Conservation (phyloP, 1,139 yeast species). For the Scheffersomyces lignicola region DNA sequence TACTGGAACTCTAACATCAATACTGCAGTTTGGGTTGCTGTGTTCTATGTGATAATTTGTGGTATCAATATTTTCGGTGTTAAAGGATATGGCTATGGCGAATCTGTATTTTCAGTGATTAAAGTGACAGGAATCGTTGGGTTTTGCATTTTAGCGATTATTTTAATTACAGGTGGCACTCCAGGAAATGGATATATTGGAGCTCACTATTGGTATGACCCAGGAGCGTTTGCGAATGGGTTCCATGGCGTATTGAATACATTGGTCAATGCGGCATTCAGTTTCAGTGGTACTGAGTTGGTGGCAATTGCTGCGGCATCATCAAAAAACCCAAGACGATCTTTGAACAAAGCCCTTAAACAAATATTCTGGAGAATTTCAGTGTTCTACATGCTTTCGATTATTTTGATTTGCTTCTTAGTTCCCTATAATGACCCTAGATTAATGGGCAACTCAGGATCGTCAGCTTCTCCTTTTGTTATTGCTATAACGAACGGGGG, state of each 20-base stretch:
- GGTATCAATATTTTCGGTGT: slow-evolving; percentile 43
- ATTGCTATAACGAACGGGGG: slow-evolving; percentile 29
- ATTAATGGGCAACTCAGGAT: slow-evolving; percentile 31
- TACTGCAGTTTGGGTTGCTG: slow-evolving; percentile 40
- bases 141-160: slow-evolving; percentile 40
- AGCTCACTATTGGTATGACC: slow-evolving; percentile 39
- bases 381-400: slow-evolving; percentile 39
- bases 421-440: slow-evolving; percentile 34
- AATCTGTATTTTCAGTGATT: slow-evolving; percentile 36
- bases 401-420: slow-evolving; percentile 39
- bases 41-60: slow-evolving; percentile 36
- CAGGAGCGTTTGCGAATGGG: slow-evolving; percentile 45
- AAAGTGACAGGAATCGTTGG: slow-evolving; percentile 43
- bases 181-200: slow-evolving; percentile 40
- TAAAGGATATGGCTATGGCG: slow-evolving; percentile 47
- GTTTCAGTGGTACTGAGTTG: slow-evolving; percentile 45
- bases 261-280: slow-evolving; percentile 44
- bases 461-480: slow-evolving; percentile 26
- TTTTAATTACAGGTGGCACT: slow-evolving; percentile 42
- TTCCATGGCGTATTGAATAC: slow-evolving; percentile 44
- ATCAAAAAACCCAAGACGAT: slow-evolving; percentile 37
- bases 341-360: slow-evolving; percentile 42
- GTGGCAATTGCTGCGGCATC: slow-evolving; percentile 45
- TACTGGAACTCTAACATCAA: slow-evolving; percentile 39
- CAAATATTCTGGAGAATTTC: slow-evolving; percentile 48